Conservation (phyloP, 2,329 filamentous ascomycete genomes). For the Pseudogymnoascus sp. region DNA sequence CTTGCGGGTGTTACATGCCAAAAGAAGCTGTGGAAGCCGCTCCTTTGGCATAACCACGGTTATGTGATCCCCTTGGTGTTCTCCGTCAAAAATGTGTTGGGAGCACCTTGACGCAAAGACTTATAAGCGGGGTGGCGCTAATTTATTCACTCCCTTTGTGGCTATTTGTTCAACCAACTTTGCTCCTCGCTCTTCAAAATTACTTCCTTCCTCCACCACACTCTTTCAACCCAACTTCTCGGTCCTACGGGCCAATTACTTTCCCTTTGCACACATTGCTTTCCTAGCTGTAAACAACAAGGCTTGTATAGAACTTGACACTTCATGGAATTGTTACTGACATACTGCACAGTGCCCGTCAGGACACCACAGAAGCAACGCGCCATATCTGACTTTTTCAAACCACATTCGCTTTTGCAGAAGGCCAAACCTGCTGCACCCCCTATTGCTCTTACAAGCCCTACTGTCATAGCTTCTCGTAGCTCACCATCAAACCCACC, state of each 20-base stretch:
- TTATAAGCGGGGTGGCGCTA: neutral
- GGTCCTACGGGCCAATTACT: neutral
- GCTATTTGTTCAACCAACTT: neutral
- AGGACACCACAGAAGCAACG: neutral
- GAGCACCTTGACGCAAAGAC: neutral
- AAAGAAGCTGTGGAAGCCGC: neutral
- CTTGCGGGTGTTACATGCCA: neutral
- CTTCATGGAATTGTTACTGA: neutral
- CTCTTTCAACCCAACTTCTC: neutral
- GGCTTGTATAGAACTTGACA: neutral
- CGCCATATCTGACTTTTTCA: slow-evolving; percentile 1
- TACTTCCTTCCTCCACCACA: neutral
- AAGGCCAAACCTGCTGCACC: neutral
- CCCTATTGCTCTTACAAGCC: neutral
- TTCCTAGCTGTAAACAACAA: neutral
- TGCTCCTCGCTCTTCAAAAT: neutral
- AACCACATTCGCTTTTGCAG: neutral
- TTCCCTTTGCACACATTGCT: neutral
- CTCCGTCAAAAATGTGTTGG: neutral
- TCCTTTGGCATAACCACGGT: neutral
- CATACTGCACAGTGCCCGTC: neutral
- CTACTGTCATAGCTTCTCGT: neutral
- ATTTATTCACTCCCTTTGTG: neutral
- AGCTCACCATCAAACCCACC: neutral
- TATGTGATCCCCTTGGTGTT: neutral